phyloP scores from a whole-genome alignment of 305 asterid genomes.

The Vinca major region DNA sequence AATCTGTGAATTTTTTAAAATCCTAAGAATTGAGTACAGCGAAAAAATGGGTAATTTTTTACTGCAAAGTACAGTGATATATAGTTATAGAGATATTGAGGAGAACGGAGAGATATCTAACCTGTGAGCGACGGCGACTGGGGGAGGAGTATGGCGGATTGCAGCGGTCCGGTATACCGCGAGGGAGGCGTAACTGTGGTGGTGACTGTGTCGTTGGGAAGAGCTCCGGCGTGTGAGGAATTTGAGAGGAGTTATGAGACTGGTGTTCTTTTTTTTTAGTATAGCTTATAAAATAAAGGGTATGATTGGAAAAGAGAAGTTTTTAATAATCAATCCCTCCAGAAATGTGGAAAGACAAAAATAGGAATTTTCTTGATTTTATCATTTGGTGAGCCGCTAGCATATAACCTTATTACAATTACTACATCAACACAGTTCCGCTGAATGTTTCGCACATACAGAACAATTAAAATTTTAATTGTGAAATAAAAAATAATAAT shows the following conservation, averaged over 20 bases:
- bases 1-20: neutral
- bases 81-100: neutral
- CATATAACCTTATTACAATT: too few relatives aligned
- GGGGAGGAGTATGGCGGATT: neutral
- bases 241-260: slow-evolving; percentile 1
- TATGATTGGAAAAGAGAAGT: neutral
- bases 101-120: slow-evolving; percentile 14
- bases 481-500: too few relatives aligned
- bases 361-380: neutral
- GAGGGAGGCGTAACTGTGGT: neutral
- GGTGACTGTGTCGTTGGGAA: slow-evolving; percentile 3
- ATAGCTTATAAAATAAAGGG: neutral
- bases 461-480: too few relatives aligned
- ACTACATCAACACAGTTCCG: too few relatives aligned
- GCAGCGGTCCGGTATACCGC: neutral
- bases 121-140: slow-evolving; percentile 10
- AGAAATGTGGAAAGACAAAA: neutral
- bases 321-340: neutral
- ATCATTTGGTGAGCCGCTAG: too few relatives aligned
- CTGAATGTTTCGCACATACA: too few relatives aligned
- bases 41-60: neutral
- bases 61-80: neutral
- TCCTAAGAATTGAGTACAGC: neutral
- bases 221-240: slow-evolving; percentile 7
- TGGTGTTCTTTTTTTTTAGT: neutral